These are phyloP conservation scores for Ceratocystis huliohia DNA, from an alignment of 2,329 filamentous ascomycete genomes.

Conservation along the genomic window DNA sequence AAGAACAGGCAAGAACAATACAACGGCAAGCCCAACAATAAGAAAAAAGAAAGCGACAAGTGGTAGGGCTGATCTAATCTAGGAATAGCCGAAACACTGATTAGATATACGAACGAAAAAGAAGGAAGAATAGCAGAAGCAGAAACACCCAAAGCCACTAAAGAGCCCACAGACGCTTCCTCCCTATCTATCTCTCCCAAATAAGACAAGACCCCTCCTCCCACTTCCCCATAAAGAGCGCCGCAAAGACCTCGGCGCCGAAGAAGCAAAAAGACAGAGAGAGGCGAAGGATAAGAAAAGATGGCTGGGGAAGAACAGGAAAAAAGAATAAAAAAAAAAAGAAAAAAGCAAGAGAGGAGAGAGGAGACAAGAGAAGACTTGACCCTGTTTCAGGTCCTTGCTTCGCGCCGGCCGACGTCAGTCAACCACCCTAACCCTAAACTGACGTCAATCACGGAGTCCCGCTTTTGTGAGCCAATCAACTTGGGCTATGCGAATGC, in stretches of 20 bases:
- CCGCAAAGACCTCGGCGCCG: neutral
- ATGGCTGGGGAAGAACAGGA: neutral
- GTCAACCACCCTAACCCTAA: constrained; percentile 3
- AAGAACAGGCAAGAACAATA: neutral
- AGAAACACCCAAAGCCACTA: neutral
- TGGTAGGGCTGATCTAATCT: constrained; percentile 6
- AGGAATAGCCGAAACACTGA: constrained; percentile 6
- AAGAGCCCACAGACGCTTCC: neutral
- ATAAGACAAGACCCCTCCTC: neutral
- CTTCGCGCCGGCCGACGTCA: neutral
- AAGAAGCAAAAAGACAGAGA: too few relatives aligned
- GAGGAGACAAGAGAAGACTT: neutral
- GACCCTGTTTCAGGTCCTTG: constrained; percentile 2
- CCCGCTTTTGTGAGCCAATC: neutral
- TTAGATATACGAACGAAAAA: neutral
- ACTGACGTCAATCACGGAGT: neutral
- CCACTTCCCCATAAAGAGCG: neutral
- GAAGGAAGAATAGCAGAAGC: neutral
- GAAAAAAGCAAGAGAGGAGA: neutral
- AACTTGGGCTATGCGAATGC: neutral
- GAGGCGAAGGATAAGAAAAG: neutral
- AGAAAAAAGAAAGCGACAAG: neutral
- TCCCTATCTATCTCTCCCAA: neutral
- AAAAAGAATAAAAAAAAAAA: neutral
- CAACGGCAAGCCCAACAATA: neutral